Evolutionary conservation across 2,329 filamentous ascomycete genomes (phyloP), one percentile per base, ranked within the genome.

Genomic region (Diaporthe vexans): DNA sequence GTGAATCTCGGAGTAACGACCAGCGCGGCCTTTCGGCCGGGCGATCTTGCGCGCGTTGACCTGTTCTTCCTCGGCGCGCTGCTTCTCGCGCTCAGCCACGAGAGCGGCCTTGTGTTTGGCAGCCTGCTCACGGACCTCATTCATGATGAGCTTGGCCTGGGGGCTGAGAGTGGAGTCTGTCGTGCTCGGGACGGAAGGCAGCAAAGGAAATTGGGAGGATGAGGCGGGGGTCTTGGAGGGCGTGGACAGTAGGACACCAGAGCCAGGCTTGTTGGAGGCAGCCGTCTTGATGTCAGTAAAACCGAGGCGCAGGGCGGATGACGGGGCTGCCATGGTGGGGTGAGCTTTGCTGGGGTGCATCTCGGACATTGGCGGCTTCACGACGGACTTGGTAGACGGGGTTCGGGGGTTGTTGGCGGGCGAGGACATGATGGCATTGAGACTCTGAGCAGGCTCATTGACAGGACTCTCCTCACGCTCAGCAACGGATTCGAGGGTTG

Each of bases 271-370:
- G 0, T 86, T 85, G 76, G 86, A 87, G 13, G 87, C 86, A 46
- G 86, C 82, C n/a, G 89, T 84, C 76, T 89, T 91, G 81, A 97
- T 92, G 77, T 94, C 93, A 74, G 91, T 90, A 83, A 98, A 98
- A 21, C 95, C 95, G 29, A 97, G 88, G 79, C 93, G 91, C 57
- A 97, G 87, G 8, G 93, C 95, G 15, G 95, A 95, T 35, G 97
- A 95, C 2, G 93, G 90, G 58, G 94, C 87, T 71, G 93, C 94
- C 76, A 91, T 93, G 29, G 94, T 95, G 77, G 90, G 88, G 73
- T 97, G 94, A 73, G 91, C 90, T 81, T 94, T 94, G 85, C 94
- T 94, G 11, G 96, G 96, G 81, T 98, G 95, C 95, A 98, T 98
- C 82, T 98, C 95, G 75, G 92, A 91, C 77, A 89, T 88, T 63